A percentile compares a stretch with the other conserved stretches of the same genome.
These are phyloP conservation scores for Botrytis tulipae DNA, from an alignment of 2,329 filamentous ascomycete genomes.

Conservation along the genomic window DNA sequence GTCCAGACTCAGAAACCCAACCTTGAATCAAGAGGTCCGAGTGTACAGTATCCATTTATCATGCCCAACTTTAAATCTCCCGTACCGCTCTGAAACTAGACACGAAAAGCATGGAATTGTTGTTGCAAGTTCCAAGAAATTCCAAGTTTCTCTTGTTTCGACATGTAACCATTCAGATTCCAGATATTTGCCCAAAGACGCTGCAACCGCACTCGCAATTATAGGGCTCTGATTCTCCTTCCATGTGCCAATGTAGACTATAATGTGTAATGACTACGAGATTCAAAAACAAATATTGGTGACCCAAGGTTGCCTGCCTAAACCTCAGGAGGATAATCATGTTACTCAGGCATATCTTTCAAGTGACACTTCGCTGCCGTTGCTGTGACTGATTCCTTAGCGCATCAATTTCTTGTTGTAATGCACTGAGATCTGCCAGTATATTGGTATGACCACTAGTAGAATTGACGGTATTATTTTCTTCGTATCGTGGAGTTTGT, in stretches of 20 bases:
- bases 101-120: not conserved
- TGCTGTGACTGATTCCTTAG: constrained; percentile 46
- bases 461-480: not conserved
- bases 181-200: not conserved
- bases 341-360: not conserved
- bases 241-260: not conserved
- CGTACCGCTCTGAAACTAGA: not conserved
- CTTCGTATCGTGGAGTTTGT: constrained; percentile 33
- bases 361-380: constrained; percentile 19
- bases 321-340: not conserved
- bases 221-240: not conserved
- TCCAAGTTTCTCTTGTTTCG: not conserved
- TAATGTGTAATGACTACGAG: not conserved
- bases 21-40: not conserved
- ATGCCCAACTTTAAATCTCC: not conserved
- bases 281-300: not conserved
- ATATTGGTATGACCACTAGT: constrained; percentile 54
- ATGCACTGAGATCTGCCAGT: constrained; percentile 66
- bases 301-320: not conserved
- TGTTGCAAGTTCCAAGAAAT: not conserved
- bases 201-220: not conserved
- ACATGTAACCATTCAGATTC: not conserved
- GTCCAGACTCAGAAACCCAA: not conserved
- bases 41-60: not conserved
- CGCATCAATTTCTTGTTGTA: constrained; percentile 76